Evolutionary conservation across 129 eudicot species (phyloP), one percentile per base, ranked within the genome.

Genomic region (Gnaphalium uliginosum): DNA sequence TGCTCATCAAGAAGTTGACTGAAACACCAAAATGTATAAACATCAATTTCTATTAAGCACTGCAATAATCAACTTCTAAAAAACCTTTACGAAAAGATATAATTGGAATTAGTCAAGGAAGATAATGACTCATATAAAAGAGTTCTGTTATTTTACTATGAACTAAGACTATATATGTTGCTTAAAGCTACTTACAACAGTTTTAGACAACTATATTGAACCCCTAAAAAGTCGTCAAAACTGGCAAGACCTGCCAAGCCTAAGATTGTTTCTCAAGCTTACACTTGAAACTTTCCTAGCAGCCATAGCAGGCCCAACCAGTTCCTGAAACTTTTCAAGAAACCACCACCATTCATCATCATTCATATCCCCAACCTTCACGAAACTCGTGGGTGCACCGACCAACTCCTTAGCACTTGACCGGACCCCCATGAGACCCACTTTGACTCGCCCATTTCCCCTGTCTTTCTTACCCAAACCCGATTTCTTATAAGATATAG

Each of bases 291-390:
- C 63, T 50, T 82, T 85, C 82, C 82, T 63, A 56, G 75, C 63
- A 66, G 51, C 78, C 26, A 87, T 67, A 7, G 84, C 73, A 9
- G 87, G 85, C 37, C 43, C 67, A 35, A 85, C 82, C 70, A 85
- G 82, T 77, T 85, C 89, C 76, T 75, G 37, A 74, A 87, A 87
- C 69, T 76, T 82, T 63, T 71, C 83, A 11, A 82, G 79, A 74
- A 87, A 87, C 75, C 76, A 21, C 32, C 39, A 10, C 89, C 89
- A 87, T 59, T 85, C 84, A 3, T 68, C 81, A 22, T 81, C 92
- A 14, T 37, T 85, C 89, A 87, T 85, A 71, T 85, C 89, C 32
- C 64, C 81, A 59, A 87, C 67, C 78, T 80, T 87, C 82, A 87
- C 89, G 72, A 84, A 87, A 24, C 85, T 83, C 56, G 80, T 71